phyloP scores from a whole-genome alignment of 2,329 filamentous ascomycete genomes.

The Zelopaecilomyces penicillatus region DNA sequence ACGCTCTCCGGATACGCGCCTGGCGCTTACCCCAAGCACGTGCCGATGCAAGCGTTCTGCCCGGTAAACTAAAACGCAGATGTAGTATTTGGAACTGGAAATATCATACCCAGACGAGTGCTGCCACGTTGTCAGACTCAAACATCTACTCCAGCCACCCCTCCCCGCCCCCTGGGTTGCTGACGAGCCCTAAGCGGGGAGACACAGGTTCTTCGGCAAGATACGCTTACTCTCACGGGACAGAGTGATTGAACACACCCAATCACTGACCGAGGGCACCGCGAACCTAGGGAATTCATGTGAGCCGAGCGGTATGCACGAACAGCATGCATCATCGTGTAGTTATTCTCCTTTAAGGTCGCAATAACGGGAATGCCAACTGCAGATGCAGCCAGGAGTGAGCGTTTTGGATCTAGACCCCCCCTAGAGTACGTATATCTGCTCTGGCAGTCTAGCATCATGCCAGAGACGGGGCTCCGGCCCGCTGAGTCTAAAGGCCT shows the following conservation, averaged over 20 bases:
- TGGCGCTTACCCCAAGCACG: too few species aligned
- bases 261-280: not conserved
- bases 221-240: not conserved
- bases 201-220: constrained; percentile 1
- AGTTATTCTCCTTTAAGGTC: not conserved
- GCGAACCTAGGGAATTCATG: constrained; percentile 19
- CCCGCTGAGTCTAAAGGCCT: too few species aligned
- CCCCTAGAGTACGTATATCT: too few species aligned
- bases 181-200: constrained; percentile 1
- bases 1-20: too few species aligned
- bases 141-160: constrained; percentile 6
- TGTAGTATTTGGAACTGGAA: not conserved
- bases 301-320: constrained; percentile 25
- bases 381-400: too few species aligned
- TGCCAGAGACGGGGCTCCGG: too few species aligned
- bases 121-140: constrained; percentile 9
- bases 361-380: too few species aligned
- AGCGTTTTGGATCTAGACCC: too few species aligned
- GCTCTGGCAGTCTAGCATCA: too few species aligned
- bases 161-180: constrained; percentile 4
- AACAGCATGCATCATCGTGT: constrained; percentile 11
- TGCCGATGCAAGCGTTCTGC: too few species aligned
- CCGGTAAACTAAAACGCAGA: not conserved
- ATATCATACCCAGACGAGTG: constrained; percentile 7
- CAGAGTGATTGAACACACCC: not conserved